phyloP scores from a whole-genome alignment of 2,329 filamentous ascomycete species.

The Cryphonectria radicalis region DNA sequence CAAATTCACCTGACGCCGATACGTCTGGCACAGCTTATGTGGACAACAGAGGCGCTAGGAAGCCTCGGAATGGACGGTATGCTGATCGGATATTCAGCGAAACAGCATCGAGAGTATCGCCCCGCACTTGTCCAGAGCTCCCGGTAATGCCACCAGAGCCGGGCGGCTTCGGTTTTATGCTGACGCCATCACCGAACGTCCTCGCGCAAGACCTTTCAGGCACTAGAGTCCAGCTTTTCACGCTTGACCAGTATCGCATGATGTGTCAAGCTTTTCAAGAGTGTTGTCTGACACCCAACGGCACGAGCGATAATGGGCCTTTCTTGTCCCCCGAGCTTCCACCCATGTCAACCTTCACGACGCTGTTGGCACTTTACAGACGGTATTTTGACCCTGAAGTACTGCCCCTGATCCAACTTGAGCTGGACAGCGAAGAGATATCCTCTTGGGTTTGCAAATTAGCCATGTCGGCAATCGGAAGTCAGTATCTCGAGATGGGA shows the following conservation, averaged over 20 bases:
- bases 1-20: conserved; percentile 8
- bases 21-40: conserved; percentile 16
- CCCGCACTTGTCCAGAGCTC: neutral
- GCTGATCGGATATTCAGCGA: conserved; percentile 18
- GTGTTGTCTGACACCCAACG: conserved; percentile 10
- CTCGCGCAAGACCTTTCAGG: neutral
- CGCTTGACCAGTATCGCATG: conserved; percentile 15
- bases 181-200: neutral
- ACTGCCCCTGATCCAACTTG: conserved; percentile 12
- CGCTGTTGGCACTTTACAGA: conserved; percentile 19
- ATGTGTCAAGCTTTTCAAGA: conserved; percentile 23
- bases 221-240: neutral
- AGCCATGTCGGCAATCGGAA: conserved; percentile 24
- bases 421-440: neutral
- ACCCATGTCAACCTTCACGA: conserved; percentile 5
- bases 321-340: conserved; percentile 18
- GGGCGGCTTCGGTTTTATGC: conserved; percentile 2
- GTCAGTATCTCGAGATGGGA: conserved; percentile 13
- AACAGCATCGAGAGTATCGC: neutral
- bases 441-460: conserved; percentile 18
- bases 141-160: conserved; percentile 7
- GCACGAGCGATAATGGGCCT: neutral
- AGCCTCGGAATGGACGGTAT: conserved; percentile 22
- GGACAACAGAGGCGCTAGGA: conserved; percentile 23
- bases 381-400: conserved; percentile 18